These are phyloP conservation scores for Myxozyma lipomycoides DNA, from an alignment of 805 yeast genomes.

Conservation along the genomic window DNA sequence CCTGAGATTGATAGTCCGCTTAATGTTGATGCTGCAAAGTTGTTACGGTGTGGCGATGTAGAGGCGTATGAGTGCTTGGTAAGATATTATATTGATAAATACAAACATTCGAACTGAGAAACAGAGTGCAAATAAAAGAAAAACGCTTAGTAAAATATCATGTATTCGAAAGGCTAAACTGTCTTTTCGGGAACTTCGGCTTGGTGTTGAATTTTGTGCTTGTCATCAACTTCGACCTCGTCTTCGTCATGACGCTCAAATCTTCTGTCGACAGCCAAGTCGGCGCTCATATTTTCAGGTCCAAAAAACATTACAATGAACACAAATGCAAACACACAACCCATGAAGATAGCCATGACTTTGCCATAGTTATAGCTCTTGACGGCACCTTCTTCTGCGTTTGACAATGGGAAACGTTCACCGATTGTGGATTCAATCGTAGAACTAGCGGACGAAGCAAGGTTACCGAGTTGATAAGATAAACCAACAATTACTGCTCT, in stretches of 20 bases:
- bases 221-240: neutral
- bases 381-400: slow-evolving; percentile 35
- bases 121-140: too few relatives aligned
- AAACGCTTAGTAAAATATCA: neutral
- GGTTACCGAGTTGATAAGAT: slow-evolving; percentile 67
- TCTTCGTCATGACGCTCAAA: neutral
- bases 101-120: slow-evolving; percentile 12
- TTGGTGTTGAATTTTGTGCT: neutral
- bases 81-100: slow-evolving; percentile 32
- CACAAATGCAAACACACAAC: slow-evolving; percentile 56
- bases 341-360: slow-evolving; percentile 67
- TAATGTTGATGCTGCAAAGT: slow-evolving; percentile 40
- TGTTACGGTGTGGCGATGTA: slow-evolving; percentile 34
- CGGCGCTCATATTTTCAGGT: slow-evolving; percentile 37
- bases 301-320: slow-evolving; percentile 50
- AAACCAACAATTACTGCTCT: slow-evolving; percentile 60
- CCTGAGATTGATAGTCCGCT: slow-evolving; percentile 42
- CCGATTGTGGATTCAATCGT: slow-evolving; percentile 61
- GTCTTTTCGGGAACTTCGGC: neutral
- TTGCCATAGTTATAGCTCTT: slow-evolving; percentile 56
- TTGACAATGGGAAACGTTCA: neutral
- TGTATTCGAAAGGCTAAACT: neutral
- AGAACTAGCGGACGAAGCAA: slow-evolving; percentile 65
- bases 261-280: neutral
- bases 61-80: slow-evolving; percentile 33